A percentile compares a stretch with the other conserved stretches of the same genome.
These are phyloP conservation scores for Fusarium phyllophilum DNA, from an alignment of 2,329 filamentous ascomycete species.

Conservation along the genomic window DNA sequence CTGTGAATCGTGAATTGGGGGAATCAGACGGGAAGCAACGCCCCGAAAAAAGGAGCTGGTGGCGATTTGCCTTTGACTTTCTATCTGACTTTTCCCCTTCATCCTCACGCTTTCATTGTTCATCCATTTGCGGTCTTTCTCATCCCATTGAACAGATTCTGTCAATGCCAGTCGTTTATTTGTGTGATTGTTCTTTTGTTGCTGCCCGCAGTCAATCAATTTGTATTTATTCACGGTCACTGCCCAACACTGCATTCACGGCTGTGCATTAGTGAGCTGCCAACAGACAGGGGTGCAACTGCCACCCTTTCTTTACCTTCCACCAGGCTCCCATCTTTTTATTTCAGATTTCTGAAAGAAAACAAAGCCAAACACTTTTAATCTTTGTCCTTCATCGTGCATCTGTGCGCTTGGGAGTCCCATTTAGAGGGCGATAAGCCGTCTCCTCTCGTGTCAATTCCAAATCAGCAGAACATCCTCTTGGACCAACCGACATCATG, in stretches of 20 bases:
- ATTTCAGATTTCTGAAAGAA: neutral
- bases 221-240: conserved; percentile 19
- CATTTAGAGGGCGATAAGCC: neutral
- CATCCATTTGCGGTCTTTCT: neutral
- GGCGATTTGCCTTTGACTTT: conserved; percentile 39
- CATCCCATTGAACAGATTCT: neutral
- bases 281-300: conserved; percentile 22
- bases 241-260: conserved; percentile 13
- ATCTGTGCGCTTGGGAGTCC: neutral
- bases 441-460: neutral
- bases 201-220: conserved; percentile 11
- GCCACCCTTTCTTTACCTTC: conserved; percentile 1
- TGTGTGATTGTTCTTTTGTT: conserved; percentile 9
- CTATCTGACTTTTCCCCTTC: conserved; percentile 11
- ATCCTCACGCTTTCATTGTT: conserved; percentile 10
- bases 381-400: neutral
- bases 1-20: conserved; percentile 48
- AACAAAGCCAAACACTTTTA: neutral
- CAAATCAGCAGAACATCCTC: neutral
- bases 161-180: conserved; percentile 1
- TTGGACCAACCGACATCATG: conserved; percentile 34
- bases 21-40: conserved; percentile 15
- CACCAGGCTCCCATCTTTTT: neutral
- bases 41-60: conserved; percentile 41
- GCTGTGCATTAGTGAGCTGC: conserved; percentile 29